Percentiles rank a stretch among this genome's conserved stretches.
Evolutionary conservation across 805 yeast genomes (phyloP).

Genomic region (Saccharomyces mikatae): DNA sequence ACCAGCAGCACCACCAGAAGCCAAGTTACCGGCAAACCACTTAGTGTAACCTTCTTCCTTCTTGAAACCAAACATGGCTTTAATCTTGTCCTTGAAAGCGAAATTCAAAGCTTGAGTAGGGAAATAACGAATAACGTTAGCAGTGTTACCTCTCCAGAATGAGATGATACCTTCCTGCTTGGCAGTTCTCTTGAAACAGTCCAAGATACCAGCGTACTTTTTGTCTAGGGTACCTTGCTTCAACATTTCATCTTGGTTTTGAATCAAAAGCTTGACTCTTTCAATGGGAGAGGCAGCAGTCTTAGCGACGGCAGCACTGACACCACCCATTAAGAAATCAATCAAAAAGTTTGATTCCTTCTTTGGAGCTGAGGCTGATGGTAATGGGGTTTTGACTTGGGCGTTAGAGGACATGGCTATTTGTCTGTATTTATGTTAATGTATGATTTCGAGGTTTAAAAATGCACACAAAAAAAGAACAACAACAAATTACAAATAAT

Average conservation of each 20-base stretch:
- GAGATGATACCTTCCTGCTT: slow-evolving; percentile 86
- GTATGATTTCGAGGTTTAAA: neutral
- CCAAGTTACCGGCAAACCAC: slow-evolving; percentile 97
- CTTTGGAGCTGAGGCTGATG: slow-evolving; percentile 1
- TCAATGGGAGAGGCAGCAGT: slow-evolving; percentile 97
- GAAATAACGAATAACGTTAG: slow-evolving; percentile 97
- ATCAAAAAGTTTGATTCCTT: slow-evolving; percentile 40
- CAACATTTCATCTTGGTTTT: slow-evolving; percentile 97
- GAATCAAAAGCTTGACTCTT: slow-evolving; percentile 92
- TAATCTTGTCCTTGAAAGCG: slow-evolving; percentile 96
- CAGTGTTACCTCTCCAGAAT: slow-evolving; percentile 99
- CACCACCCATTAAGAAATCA: slow-evolving; percentile 96
- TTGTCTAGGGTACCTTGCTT: slow-evolving; percentile 91
- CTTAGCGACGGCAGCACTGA: slow-evolving; percentile 96
- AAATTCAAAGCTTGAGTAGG: slow-evolving; percentile 98
- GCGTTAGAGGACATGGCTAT: neutral
- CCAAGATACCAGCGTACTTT: slow-evolving; percentile 83
- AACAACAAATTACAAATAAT: neutral
- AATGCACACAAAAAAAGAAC: neutral
- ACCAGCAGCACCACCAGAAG: slow-evolving; percentile 98
- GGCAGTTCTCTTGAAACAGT: slow-evolving; percentile 92
- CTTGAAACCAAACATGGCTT: slow-evolving; percentile 93
- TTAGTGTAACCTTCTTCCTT: slow-evolving; percentile 86
- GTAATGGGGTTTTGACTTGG: neutral
- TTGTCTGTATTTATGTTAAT: neutral